A percentile compares a stretch with the other conserved stretches of the same genome.
phyloP scores from a whole-genome alignment of 75 land plant genomes.

The Chamaecyparis obtusa region DNA sequence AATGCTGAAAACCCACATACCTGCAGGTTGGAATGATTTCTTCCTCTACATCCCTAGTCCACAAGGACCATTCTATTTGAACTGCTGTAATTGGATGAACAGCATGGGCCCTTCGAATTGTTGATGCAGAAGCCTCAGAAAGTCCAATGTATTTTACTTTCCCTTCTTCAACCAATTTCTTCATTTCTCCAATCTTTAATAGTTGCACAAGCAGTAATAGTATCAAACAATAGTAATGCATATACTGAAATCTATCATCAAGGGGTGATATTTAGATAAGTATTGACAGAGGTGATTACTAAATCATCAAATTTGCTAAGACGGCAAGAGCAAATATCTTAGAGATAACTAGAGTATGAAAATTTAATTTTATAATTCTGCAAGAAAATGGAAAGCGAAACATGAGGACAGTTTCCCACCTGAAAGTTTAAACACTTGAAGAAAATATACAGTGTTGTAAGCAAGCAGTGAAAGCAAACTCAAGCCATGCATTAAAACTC shows the following conservation, averaged over 20 bases:
- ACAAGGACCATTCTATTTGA: constrained; percentile 73
- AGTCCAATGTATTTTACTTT: constrained; percentile 70
- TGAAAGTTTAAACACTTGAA: not conserved
- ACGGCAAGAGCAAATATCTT: not conserved
- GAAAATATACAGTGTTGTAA: not conserved
- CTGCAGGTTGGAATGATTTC: constrained; percentile 71
- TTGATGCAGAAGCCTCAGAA: constrained; percentile 62
- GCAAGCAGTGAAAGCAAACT: not conserved
- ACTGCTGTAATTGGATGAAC: constrained; percentile 67
- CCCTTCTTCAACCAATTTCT: constrained; percentile 80
- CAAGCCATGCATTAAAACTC: not conserved
- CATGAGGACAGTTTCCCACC: not conserved
- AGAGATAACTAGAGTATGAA: not conserved
- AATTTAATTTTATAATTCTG: not conserved
- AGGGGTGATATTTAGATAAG: not conserved
- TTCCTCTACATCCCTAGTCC: constrained; percentile 74
- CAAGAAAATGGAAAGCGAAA: not conserved
- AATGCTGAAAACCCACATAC: constrained; percentile 13
- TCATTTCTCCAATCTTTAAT: constrained; percentile 66
- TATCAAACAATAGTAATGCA: not conserved
- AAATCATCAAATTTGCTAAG: not conserved
- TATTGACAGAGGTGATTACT: not conserved
- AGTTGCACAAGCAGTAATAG: not conserved
- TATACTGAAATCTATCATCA: not conserved
- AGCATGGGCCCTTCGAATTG: constrained; percentile 59